A percentile compares a stretch with the other conserved stretches of the same genome.
Conservation (phyloP, 1,139 yeast genomes). For the Trichomonascaceae sp. region DNA sequence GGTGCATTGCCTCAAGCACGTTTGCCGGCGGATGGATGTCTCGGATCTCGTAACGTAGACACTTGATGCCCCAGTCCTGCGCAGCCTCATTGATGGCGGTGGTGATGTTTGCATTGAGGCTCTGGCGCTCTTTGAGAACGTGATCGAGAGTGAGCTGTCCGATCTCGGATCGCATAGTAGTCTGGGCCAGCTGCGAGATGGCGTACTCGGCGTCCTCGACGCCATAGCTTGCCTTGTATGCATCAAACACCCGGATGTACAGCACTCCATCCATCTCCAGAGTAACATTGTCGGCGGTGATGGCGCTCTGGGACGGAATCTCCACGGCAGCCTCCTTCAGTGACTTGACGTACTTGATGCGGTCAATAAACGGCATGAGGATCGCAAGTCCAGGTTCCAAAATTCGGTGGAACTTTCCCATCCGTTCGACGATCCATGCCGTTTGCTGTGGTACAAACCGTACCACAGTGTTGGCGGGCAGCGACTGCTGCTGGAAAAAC, state of each 20-base stretch:
- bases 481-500: slow-evolving; percentile 52
- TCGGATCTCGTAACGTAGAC: slow-evolving; percentile 74
- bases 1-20: slow-evolving; percentile 84
- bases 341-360: slow-evolving; percentile 68
- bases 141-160: slow-evolving; percentile 71
- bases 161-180: slow-evolving; percentile 83
- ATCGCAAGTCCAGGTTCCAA: slow-evolving; percentile 70
- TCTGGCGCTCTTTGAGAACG: slow-evolving; percentile 63
- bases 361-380: slow-evolving; percentile 58
- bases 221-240: slow-evolving; percentile 78
- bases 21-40: slow-evolving; percentile 82
- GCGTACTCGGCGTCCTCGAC: slow-evolving; percentile 85
- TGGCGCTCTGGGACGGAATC: slow-evolving; percentile 74
- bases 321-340: slow-evolving; percentile 75
- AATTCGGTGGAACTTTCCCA: slow-evolving; percentile 73
- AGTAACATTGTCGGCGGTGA: slow-evolving; percentile 76
- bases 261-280: slow-evolving; percentile 76
- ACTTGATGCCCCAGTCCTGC: slow-evolving; percentile 73
- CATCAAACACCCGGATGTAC: slow-evolving; percentile 64
- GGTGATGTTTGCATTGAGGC: slow-evolving; percentile 60
- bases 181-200: slow-evolving; percentile 73
- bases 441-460: slow-evolving; percentile 83
- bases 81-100: slow-evolving; percentile 78
- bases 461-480: slow-evolving; percentile 63
- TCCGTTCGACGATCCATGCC: slow-evolving; percentile 84